Conservation (phyloP, 106 monocot species). For the Posidonia australis region DNA sequence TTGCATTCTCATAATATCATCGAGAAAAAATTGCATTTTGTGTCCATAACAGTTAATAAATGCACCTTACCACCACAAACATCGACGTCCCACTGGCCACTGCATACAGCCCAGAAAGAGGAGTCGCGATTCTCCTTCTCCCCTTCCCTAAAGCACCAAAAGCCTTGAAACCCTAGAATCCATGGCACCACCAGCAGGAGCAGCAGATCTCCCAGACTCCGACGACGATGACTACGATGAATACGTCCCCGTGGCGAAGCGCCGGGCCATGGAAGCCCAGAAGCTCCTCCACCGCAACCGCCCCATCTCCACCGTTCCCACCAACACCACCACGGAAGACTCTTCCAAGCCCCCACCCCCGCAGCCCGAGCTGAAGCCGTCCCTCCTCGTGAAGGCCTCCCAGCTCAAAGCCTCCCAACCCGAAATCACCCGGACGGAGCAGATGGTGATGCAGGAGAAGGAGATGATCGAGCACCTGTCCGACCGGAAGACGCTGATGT, state of each 20-base stretch:
- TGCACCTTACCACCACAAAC: too few species aligned
- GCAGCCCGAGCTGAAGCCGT: slow-evolving; percentile 45
- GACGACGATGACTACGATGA: slow-evolving; percentile 56
- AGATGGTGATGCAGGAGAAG: slow-evolving; percentile 71
- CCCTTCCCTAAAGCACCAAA: neutral
- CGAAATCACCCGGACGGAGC: slow-evolving; percentile 74
- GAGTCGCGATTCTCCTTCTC: neutral
- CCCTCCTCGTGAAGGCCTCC: slow-evolving; percentile 75
- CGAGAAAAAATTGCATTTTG: too few species aligned
- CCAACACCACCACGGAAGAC: slow-evolving; percentile 9
- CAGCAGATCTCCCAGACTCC: neutral
- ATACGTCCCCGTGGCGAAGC: slow-evolving; percentile 81
- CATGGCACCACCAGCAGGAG: slow-evolving; percentile 2
- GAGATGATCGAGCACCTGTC: slow-evolving; percentile 98
- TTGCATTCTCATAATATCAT: too few species aligned
- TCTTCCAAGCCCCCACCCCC: slow-evolving; percentile 2
- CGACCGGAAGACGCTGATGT: slow-evolving; percentile 94
- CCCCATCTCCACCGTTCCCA: slow-evolving; percentile 15
- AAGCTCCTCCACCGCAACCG: slow-evolving; percentile 49
- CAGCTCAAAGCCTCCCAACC: slow-evolving; percentile 44
- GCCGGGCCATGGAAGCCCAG: slow-evolving; percentile 78
- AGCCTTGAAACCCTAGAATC: neutral
- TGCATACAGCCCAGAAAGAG: too few species aligned
- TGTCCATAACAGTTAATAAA: too few species aligned
- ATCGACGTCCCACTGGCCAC: too few species aligned